Base-by-base conservation (phyloP, 352 stramenopile species). In the Globisporangium rhizosaccharum region DNA sequence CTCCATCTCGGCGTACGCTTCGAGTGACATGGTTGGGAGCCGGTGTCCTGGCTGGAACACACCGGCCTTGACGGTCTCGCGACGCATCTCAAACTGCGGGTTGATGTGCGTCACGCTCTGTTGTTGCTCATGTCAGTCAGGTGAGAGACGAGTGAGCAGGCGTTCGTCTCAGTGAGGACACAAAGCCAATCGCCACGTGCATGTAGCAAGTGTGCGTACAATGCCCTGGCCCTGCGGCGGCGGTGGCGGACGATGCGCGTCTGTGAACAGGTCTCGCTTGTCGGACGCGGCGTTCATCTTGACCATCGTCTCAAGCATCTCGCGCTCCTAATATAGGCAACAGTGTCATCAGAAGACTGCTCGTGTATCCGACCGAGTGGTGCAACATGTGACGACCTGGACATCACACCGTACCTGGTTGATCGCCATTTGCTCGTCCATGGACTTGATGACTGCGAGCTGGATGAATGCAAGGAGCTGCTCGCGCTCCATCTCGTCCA, bases 1-100 rank as follows among this genome's bases (percentile, higher is more conserved):
- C 72, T 98, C 90, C 5, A 75, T 72, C 45, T 98, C 87, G 7
- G 79, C 96, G 56, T 98, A 88, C 66, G 98, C 92, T 53, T 97
- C 85, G 17, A 99, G 68, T 47, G 88, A 90, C 90, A 98, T 98
- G 20, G 96, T 99, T 17, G 96, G 96, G 55, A 97, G 79, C 54
- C 95, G 96, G 73, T 98, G 96, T n/a, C 87, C 88, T 28, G 96
- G 94, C 66, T 96, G 83, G 76, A 99, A 99, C 23, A 99, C 95
- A 10, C 79, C 61, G 42, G 82, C 89, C 17, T 80, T 79, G 58
- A 97, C 74, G n/a, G 75, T 85, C 63, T 97, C 85, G n/a, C 80
- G 79, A n/a, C 73, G 72, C 79, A 95, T 94, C 58, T 92, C 79
- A 62, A 96, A 87, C 70, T 87, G 78, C 30, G 82, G 81, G 48